Conservation (phyloP, 2,329 filamentous ascomycete genomes). For the Graphilbum ipis-grandicollis region DNA sequence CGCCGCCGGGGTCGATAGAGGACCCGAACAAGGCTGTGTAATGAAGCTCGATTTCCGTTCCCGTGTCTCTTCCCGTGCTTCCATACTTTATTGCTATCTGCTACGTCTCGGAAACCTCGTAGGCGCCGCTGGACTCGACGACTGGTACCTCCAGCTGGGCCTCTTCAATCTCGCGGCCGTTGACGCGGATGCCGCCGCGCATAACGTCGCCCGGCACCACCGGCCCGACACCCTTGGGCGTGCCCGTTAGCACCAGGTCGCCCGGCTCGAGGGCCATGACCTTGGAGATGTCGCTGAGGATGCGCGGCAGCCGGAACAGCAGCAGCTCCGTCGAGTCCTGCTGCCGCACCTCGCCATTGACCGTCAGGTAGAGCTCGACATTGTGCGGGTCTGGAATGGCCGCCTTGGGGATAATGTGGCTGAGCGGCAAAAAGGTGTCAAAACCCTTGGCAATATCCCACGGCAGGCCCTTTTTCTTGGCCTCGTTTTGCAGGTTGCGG, state of each 20-base stretch:
- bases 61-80: neutral
- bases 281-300: constrained; percentile 78
- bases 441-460: constrained; percentile 97
- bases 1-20: constrained; percentile 38
- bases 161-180: constrained; percentile 70
- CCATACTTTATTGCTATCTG: constrained; percentile 1
- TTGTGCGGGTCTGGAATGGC: constrained; percentile 76
- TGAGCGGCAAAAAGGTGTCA: constrained; percentile 89
- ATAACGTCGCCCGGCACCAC: constrained; percentile 78
- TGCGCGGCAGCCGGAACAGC: constrained; percentile 77
- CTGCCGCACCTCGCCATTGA: constrained; percentile 68
- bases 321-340: constrained; percentile 82
- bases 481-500: constrained; percentile 87
- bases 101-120: constrained; percentile 54
- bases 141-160: constrained; percentile 71
- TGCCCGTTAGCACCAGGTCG: constrained; percentile 91
- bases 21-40: constrained; percentile 43
- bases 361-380: constrained; percentile 67
- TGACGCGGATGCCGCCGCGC: constrained; percentile 62
- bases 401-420: constrained; percentile 61
- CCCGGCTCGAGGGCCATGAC: constrained; percentile 90
- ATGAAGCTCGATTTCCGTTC: too few species aligned
- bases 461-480: constrained; percentile 89
- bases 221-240: constrained; percentile 83
- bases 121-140: constrained; percentile 60